A percentile compares a stretch with the other conserved stretches of the same genome.
Conservation (phyloP, 768 basidiomycete species). For the Podaxis sp. region DNA sequence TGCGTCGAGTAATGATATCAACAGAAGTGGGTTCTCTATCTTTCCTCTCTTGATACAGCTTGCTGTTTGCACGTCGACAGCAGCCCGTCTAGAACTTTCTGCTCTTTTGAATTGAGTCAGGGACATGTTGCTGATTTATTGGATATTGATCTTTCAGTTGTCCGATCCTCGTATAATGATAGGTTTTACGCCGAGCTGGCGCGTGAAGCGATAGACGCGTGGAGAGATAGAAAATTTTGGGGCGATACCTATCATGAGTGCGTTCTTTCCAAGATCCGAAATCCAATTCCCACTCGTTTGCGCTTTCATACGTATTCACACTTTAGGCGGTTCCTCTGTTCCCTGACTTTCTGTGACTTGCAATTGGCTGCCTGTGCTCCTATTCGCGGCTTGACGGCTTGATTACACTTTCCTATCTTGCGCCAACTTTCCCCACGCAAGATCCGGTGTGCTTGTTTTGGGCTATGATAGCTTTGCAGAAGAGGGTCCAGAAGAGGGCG, state of each 20-base stretch:
- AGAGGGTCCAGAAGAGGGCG: not conserved
- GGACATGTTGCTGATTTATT: not conserved
- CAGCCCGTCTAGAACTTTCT: not conserved
- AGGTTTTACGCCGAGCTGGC: constrained; percentile 66
- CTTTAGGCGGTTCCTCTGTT: constrained; percentile 5
- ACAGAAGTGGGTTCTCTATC: constrained; percentile 33
- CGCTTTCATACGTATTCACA: not conserved
- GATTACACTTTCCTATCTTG: not conserved
- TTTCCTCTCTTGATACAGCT: not conserved
- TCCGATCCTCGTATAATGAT: constrained; percentile 72
- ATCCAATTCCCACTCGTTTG: not conserved
- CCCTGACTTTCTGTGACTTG: not conserved
- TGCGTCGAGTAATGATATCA: constrained; percentile 62
- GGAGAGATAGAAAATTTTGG: constrained; percentile 68
- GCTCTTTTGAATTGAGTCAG: not conserved
- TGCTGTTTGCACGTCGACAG: not conserved
- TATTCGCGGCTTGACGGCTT: not conserved
- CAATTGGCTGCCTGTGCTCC: not conserved
- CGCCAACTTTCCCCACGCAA: constrained; percentile 21
- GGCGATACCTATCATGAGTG: constrained; percentile 81
- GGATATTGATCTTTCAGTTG: constrained; percentile 38
- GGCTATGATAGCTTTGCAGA: constrained; percentile 24
- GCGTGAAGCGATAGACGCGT: constrained; percentile 69
- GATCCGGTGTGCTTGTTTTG: constrained; percentile 69
- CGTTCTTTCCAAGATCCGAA: constrained; percentile 25